A percentile compares a stretch with the other conserved stretches of the same genome.
These are phyloP conservation scores for Diversispora epigaea DNA, from an alignment of 192 early-diverging fungal genomes.

Conservation along the genomic window DNA sequence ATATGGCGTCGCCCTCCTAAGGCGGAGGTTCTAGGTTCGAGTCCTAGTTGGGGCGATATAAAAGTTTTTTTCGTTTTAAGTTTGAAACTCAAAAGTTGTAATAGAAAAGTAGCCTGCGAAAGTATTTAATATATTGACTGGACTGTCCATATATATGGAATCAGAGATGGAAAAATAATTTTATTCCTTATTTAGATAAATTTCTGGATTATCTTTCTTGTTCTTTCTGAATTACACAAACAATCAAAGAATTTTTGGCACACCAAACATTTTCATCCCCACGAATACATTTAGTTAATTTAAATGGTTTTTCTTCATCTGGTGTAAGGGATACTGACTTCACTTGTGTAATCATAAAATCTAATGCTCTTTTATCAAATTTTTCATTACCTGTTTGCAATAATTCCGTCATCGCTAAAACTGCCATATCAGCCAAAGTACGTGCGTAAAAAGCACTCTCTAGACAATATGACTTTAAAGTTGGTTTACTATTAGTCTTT, in stretches of 20 bases:
- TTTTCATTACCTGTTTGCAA: neutral
- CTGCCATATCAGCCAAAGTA: neutral
- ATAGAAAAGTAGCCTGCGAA: neutral
- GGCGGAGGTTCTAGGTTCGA: slow-evolving; percentile 64
- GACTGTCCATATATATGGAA: neutral
- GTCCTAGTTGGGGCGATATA: slow-evolving; percentile 52
- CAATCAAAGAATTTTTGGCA: neutral
- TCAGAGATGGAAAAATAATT: neutral
- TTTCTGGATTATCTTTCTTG: neutral
- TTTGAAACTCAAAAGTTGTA: too few relatives aligned
- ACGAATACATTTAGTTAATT: neutral
- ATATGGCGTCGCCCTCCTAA: slow-evolving; percentile 66
- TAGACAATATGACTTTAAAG: neutral
- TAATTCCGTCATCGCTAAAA: neutral
- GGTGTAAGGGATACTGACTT: neutral
- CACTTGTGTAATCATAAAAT: neutral
- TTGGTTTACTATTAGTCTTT: neutral
- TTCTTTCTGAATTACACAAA: slow-evolving; percentile 2
- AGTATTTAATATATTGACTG: neutral
- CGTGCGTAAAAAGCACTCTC: neutral
- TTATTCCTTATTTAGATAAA: too few relatives aligned
- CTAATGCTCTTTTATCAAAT: slow-evolving; percentile 9
- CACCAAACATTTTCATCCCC: slow-evolving; percentile 7
- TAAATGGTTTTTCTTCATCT: slow-evolving; percentile 1
- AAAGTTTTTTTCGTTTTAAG: neutral